phyloP scores from a whole-genome alignment of 2,329 filamentous ascomycete species.

The Mariannaea sp. region DNA sequence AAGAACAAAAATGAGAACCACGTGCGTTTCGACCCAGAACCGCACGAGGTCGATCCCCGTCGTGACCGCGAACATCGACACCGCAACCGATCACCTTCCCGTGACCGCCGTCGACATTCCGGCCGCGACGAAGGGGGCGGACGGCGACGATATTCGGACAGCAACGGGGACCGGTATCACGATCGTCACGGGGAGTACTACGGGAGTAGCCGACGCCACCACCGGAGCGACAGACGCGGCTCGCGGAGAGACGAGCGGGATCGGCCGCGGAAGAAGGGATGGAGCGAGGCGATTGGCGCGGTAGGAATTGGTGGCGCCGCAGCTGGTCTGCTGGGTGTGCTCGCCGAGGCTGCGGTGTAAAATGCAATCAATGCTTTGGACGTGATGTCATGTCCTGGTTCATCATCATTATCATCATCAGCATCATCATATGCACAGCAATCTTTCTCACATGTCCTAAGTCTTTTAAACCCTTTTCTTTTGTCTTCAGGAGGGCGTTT shows the following conservation, averaged over 20 bases:
- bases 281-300: constrained; percentile 60
- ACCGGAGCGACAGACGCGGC: constrained; percentile 44
- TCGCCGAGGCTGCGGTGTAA: constrained; percentile 58
- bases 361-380: too few relatives aligned
- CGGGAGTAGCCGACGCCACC: constrained; percentile 44
- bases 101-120: constrained; percentile 7
- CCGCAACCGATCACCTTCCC: constrained; percentile 27
- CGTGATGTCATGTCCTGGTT: constrained; percentile 9
- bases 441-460: background rate
- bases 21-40: constrained; percentile 58
- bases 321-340: constrained; percentile 60
- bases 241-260: constrained; percentile 47
- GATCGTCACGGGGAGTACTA: constrained; percentile 45
- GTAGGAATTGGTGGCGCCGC: constrained; percentile 66
- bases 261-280: constrained; percentile 50
- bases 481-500: constrained; percentile 10
- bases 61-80: constrained; percentile 37
- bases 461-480: constrained; percentile 5
- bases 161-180: constrained; percentile 31
- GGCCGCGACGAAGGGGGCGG: constrained; percentile 23
- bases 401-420: background rate
- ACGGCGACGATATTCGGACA: constrained; percentile 36
- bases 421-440: too few relatives aligned
- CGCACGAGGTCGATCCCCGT: constrained; percentile 48
- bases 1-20: constrained; percentile 65